A percentile compares a stretch with the other conserved stretches of the same genome.
Evolutionary conservation across 2,329 filamentous ascomycete species (phyloP).

Genomic region (Dothideomycetidae sp.): DNA sequence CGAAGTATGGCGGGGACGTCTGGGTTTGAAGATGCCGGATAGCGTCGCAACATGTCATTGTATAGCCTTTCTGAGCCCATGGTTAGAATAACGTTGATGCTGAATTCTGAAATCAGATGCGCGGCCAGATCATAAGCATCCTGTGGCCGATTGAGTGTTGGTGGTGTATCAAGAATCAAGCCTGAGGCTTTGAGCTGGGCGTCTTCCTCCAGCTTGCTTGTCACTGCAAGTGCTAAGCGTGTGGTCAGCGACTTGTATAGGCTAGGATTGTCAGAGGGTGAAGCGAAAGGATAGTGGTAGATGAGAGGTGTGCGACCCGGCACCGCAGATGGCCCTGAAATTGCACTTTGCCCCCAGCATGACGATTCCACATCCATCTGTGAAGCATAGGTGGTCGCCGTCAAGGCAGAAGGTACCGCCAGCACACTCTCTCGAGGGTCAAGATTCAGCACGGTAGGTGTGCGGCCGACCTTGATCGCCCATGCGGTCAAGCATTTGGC

Average conservation of each 20-base stretch:
- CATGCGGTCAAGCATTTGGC: conserved; percentile 51
- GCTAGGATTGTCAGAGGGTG: conserved; percentile 53
- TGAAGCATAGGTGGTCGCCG: conserved; percentile 72
- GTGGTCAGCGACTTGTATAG: conserved; percentile 63
- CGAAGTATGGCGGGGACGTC: conserved; percentile 63
- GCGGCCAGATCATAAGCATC: conserved; percentile 60
- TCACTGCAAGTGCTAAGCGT: conserved; percentile 63
- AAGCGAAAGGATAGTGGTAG: conserved; percentile 69
- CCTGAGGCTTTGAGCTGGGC: conserved; percentile 55
- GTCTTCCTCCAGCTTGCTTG: conserved; percentile 65
- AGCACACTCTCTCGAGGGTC: conserved; percentile 57
- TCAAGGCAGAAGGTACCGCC: conserved; percentile 56
- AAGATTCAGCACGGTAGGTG: conserved; percentile 64
- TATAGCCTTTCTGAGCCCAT: conserved; percentile 66
- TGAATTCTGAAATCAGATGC: conserved; percentile 59
- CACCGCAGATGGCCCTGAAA: conserved; percentile 73
- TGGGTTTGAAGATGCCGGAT: conserved; percentile 31
- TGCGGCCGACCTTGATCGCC: conserved; percentile 72
- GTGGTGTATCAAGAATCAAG: conserved; percentile 73
- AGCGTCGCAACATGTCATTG: conserved; percentile 58
- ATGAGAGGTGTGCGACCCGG: conserved; percentile 86
- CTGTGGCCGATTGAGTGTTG: conserved; percentile 50
- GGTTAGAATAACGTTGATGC: conserved; percentile 63
- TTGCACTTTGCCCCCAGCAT: conserved; percentile 72
- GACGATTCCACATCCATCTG: conserved; percentile 79